Evolutionary conservation across 768 basidiomycete genomes (phyloP), one percentile per base, ranked within the genome.

Genomic region (Thelephora ganbajun): DNA sequence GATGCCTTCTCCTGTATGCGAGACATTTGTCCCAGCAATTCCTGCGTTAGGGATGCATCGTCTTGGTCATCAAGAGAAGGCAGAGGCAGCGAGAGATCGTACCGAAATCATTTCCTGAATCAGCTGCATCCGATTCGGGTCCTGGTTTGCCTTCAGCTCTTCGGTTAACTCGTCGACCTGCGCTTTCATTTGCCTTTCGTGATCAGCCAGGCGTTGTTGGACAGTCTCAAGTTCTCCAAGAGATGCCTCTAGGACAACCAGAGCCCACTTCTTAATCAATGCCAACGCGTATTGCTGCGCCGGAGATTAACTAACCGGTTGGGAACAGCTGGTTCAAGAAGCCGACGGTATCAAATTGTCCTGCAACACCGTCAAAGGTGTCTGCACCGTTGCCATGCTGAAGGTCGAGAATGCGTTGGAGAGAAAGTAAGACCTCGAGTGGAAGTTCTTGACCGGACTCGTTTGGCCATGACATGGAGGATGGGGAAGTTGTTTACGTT

Each of bases 101-200:
- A 97, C 94, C 18, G 85, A 91, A 47, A 99, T 97, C 77, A 96
- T 90, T 62, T 89, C 89, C 62, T 98, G 96, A 30, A 96, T 91
- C 45, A 81, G 66, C 47, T 83, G 80, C 85, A 98, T 92, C 54
- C 80, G 73, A 47, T 77, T 76, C n/a, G 85, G 86, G 63, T 92
- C 85, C 61, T 94, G 91, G 54, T 86, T 84, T 11, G 64, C 66
- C 54, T 71, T 71, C 47, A 97, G 65, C 59, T 88, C 79, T 20
- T 64, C 68, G 51, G 80, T 75, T 47, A 97, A 68, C 9, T 63
- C 52, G 45, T 79, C 69, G 39, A 96, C 82, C 66, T 93, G 87
- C 16, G 66, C 65, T 57, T 83, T 79, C 23, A 94, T 64, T 44
- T 77, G 72, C 22, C 69, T 65, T 49, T 90, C 86, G 48, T 81